Percentiles rank a stretch among this genome's conserved stretches.
phyloP scores from a whole-genome alignment of 2,329 filamentous ascomycete genomes.

The Pestalotiopsis sp. region DNA sequence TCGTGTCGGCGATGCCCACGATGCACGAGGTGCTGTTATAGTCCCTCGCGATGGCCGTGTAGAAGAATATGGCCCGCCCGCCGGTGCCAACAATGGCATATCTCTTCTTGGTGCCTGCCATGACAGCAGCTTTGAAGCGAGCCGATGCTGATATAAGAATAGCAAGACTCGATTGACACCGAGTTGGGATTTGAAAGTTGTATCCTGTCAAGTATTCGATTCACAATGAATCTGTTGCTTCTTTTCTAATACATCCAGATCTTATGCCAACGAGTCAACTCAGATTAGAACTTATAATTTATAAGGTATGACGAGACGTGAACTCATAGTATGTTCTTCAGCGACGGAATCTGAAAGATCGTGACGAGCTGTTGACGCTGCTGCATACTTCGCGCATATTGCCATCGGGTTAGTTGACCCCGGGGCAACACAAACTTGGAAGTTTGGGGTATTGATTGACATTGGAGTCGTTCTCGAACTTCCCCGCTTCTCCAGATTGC shows the following conservation, averaged over 20 bases:
- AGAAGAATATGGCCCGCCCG: slow-evolving; percentile 63
- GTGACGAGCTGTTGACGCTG: not conserved
- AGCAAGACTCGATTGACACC: too few relatives aligned
- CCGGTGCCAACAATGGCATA: slow-evolving; percentile 63
- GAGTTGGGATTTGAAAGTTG: not conserved
- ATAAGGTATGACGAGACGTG: not conserved
- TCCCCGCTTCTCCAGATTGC: not conserved
- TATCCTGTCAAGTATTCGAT: not conserved
- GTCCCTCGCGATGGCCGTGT: slow-evolving; percentile 57
- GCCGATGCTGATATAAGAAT: not conserved
- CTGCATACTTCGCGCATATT: not conserved
- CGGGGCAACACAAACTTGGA: not conserved
- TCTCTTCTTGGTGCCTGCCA: slow-evolving; percentile 35
- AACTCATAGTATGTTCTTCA: too few relatives aligned
- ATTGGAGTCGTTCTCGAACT: not conserved
- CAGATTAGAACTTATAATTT: not conserved
- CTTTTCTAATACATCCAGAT: too few relatives aligned
- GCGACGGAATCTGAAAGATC: too few relatives aligned
- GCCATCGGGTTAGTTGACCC: slow-evolving; percentile 5
- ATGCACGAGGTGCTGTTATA: slow-evolving; percentile 53
- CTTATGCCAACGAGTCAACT: not conserved
- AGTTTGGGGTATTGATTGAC: not conserved
- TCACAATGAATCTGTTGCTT: too few relatives aligned
- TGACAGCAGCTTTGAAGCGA: slow-evolving; percentile 4
- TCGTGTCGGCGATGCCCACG: slow-evolving; percentile 62